Conservation (phyloP, 306 rosid species). For the Trichosanthes cucumerina region DNA sequence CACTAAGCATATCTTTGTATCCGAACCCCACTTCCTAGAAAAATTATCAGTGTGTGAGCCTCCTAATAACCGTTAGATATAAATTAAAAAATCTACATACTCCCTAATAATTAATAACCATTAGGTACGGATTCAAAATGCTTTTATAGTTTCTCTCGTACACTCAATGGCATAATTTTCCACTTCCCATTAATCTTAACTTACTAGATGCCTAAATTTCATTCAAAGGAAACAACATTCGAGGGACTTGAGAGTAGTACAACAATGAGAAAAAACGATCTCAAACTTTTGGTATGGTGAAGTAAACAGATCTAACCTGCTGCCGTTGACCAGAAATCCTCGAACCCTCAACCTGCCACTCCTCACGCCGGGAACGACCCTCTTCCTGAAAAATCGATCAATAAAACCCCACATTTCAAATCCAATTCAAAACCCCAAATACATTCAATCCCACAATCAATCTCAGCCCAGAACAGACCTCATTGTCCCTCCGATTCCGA, state of each 20-base stretch:
- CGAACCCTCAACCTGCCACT: slow-evolving; percentile 30
- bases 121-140: background rate
- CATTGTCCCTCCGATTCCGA: slow-evolving; percentile 20
- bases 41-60: background rate
- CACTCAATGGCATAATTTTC: background rate
- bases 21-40: background rate
- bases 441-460: background rate
- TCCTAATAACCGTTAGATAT: background rate
- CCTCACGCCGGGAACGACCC: slow-evolving; percentile 22
- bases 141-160: background rate
- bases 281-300: background rate
- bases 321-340: slow-evolving; percentile 27
- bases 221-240: background rate
- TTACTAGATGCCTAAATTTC: background rate
- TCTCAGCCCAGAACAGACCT: slow-evolving; percentile 20
- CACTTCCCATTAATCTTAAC: background rate
- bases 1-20: background rate
- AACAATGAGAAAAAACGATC: background rate
- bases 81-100: background rate
- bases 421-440: background rate
- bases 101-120: background rate
- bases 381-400: slow-evolving; percentile 24
- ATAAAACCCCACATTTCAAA: background rate
- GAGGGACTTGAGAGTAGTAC: background rate
- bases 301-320: slow-evolving; percentile 29